Conservation (phyloP, 495 filamentous ascomycete species). For the Cryomyces minteri region DNA sequence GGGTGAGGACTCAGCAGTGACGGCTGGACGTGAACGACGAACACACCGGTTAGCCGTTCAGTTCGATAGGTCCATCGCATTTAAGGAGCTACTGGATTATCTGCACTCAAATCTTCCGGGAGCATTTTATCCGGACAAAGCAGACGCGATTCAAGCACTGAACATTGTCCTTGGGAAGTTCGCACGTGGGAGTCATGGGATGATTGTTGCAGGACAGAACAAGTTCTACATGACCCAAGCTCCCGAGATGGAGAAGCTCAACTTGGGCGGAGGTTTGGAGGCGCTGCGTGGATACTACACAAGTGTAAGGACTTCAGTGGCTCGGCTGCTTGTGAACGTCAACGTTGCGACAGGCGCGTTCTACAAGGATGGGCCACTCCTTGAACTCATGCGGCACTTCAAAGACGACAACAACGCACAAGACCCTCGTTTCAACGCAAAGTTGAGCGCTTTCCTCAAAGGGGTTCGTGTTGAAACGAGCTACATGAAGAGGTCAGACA, state of each 20-base stretch:
- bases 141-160: conserved; percentile 26
- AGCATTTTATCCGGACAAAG: conserved; percentile 8
- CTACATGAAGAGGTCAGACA: conserved; percentile 9
- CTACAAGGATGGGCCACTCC: conserved; percentile 17
- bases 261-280: conserved; percentile 21
- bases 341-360: conserved; percentile 28
- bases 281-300: conserved; percentile 29
- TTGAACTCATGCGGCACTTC: conserved; percentile 11
- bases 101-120: conserved; percentile 9
- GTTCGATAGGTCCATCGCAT: conserved; percentile 1
- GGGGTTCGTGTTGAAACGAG: conserved; percentile 10
- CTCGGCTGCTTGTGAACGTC: conserved; percentile 28
- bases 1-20: background rate
- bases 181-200: conserved; percentile 19
- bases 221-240: conserved; percentile 11
- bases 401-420: background rate
- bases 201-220: conserved; percentile 14
- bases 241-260: conserved; percentile 1
- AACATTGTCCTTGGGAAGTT: conserved; percentile 30
- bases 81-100: conserved; percentile 17
- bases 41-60: background rate
- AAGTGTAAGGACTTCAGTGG: conserved; percentile 25
- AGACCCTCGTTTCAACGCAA: background rate
- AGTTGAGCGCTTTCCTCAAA: conserved; percentile 8
- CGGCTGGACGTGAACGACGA: background rate